Evolutionary conservation across 129 eudicot genomes (phyloP).

Genomic region (Arctium lappa): DNA sequence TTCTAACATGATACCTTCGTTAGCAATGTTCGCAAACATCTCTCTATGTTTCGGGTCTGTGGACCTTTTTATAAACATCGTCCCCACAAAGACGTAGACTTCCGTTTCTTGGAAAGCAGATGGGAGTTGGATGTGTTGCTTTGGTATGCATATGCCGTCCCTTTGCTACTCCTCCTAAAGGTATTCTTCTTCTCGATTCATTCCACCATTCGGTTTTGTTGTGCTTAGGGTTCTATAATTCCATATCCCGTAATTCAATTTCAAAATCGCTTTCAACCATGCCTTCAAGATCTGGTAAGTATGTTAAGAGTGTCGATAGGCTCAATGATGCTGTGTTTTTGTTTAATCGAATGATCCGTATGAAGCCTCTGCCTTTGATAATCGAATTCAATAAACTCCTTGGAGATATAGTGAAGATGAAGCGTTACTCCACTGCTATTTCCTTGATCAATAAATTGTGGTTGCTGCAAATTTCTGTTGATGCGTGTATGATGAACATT

Average conservation of each 20-base stretch:
- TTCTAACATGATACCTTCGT: too few relatives aligned
- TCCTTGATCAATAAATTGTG: slow-evolving; percentile 31
- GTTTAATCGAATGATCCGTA: slow-evolving; percentile 30
- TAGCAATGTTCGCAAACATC: too few relatives aligned
- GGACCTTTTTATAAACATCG: too few relatives aligned
- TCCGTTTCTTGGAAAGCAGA: not conserved
- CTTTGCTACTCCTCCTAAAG: not conserved
- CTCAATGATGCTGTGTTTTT: slow-evolving; percentile 29
- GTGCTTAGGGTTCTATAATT: slow-evolving; percentile 12
- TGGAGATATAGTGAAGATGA: slow-evolving; percentile 28
- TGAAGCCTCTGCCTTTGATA: slow-evolving; percentile 29
- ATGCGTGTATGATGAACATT: slow-evolving; percentile 36
- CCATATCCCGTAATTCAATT: slow-evolving; percentile 11
- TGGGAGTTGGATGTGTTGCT: not conserved
- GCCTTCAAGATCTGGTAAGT: not conserved
- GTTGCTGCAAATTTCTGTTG: not conserved
- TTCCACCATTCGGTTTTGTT: not conserved
- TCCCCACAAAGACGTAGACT: too few relatives aligned
- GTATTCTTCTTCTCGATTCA: slow-evolving; percentile 8
- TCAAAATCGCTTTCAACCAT: slow-evolving; percentile 11
- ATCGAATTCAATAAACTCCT: slow-evolving; percentile 30
- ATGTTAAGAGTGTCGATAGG: not conserved
- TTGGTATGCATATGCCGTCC: not conserved
- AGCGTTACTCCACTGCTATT: slow-evolving; percentile 29
- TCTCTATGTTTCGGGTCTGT: too few relatives aligned